phyloP scores from a whole-genome alignment of 441 rosid species.

The Adansonia gregorii region DNA sequence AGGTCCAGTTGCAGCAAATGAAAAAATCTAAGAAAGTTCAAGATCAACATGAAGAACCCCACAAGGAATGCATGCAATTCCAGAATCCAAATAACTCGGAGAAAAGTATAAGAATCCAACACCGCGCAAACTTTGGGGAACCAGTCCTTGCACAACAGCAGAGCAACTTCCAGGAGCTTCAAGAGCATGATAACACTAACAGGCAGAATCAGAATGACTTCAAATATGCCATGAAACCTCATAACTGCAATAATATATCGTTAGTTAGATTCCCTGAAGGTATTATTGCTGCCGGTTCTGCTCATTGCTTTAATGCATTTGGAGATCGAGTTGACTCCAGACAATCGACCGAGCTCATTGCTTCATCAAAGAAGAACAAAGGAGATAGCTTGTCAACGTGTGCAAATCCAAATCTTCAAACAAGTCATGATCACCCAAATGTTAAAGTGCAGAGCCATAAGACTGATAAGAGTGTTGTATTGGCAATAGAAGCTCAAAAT shows the following conservation, averaged over 20 bases:
- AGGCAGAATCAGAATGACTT: slow-evolving; percentile 20
- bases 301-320: slow-evolving; percentile 15
- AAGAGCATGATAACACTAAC: slow-evolving; percentile 27
- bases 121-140: slow-evolving; percentile 24
- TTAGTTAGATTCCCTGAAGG: slow-evolving; percentile 24
- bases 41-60: slow-evolving; percentile 27
- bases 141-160: slow-evolving; percentile 19
- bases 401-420: slow-evolving; percentile 27
- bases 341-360: slow-evolving; percentile 30
- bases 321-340: slow-evolving; percentile 29
- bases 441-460: slow-evolving; percentile 40
- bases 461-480: slow-evolving; percentile 44
- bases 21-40: slow-evolving; percentile 28
- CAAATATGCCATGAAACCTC: slow-evolving; percentile 22
- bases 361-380: slow-evolving; percentile 25
- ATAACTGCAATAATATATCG: slow-evolving; percentile 23
- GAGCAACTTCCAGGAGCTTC: slow-evolving; percentile 30
- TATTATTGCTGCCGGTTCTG: slow-evolving; percentile 22
- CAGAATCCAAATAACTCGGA: slow-evolving; percentile 16
- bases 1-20: slow-evolving; percentile 27
- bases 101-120: slow-evolving; percentile 32
- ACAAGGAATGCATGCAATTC: slow-evolving; percentile 25
- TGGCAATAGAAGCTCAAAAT: slow-evolving; percentile 49
- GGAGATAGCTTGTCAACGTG: slow-evolving; percentile 28
- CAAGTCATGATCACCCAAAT: slow-evolving; percentile 26